Percentiles rank a stretch among this genome's conserved stretches.
phyloP scores from a whole-genome alignment of 495 filamentous ascomycete genomes.

The Neurospora sp. region DNA sequence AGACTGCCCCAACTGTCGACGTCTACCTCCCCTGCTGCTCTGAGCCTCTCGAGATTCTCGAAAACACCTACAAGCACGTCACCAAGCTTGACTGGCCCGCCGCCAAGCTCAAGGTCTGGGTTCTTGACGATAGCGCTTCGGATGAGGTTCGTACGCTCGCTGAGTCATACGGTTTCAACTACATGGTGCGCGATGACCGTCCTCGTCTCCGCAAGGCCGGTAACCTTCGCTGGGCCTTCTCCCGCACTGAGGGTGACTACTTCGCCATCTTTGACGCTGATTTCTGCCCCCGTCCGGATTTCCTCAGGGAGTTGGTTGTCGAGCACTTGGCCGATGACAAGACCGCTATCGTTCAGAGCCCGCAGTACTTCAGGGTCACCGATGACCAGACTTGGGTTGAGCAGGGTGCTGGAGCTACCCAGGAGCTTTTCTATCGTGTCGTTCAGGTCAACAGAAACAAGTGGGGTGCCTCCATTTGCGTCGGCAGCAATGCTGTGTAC shows the following conservation, averaged over 20 bases:
- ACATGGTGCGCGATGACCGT: slow-evolving; percentile 24
- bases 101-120: slow-evolving; percentile 16
- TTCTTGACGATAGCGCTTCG: slow-evolving; percentile 20
- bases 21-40: slow-evolving; percentile 27
- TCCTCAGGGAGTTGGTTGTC: slow-evolving; percentile 19
- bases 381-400: slow-evolving; percentile 26
- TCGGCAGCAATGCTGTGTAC: slow-evolving; percentile 24
- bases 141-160: slow-evolving; percentile 13
- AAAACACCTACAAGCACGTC: slow-evolving; percentile 25
- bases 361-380: slow-evolving; percentile 22
- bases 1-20: slow-evolving; percentile 22
- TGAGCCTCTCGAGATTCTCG: slow-evolving; percentile 23
- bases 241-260: slow-evolving; percentile 18
- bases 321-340: slow-evolving; percentile 22
- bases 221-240: slow-evolving; percentile 24
- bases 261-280: slow-evolving; percentile 28
- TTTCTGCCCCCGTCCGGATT: slow-evolving; percentile 23
- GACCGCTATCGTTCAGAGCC: slow-evolving; percentile 21
- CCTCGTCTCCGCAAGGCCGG: slow-evolving; percentile 24
- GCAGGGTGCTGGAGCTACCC: slow-evolving; percentile 25
- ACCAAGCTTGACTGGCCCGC: slow-evolving; percentile 21
- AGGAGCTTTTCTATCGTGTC: slow-evolving; percentile 26
- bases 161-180: slow-evolving; percentile 18
- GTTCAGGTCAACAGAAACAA: slow-evolving; percentile 24
- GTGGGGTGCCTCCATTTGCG: slow-evolving; percentile 25